Evolutionary conservation across 345 rosid genomes (phyloP), one percentile per base, ranked within the genome.

Genomic region (Salix viminalis): DNA sequence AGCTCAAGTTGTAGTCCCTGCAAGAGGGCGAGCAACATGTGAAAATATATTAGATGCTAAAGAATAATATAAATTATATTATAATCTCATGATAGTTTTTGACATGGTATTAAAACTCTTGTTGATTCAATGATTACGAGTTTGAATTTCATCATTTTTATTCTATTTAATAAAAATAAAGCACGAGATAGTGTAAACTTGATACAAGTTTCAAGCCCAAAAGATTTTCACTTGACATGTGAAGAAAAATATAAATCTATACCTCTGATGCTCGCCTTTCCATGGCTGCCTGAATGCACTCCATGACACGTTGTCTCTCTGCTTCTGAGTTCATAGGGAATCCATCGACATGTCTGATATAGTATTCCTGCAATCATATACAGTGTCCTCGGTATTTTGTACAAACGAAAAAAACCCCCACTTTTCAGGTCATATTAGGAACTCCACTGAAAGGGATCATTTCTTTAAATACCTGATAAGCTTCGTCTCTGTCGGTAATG

Each of bases 261-360:
- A 80, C 91, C 87, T 85, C 86, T 2, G 75, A 76, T 73, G 84
- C 85, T 66, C 91, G 82, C 77, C 91, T 79, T 79, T 88, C 88
- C 23, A 88, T 83, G 71, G 91, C 91, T 73, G 91, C 91, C 83
- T 88, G 87, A 70, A 88, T 88, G 75, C 91, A 87, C 16, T 80
- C 86, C 10, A 67, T 74, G 69, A 88, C 83, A 10, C 90, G 89
- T 72, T 86, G 88, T 70, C 85, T 77, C 80, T 89, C 92, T 58
- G 88, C 87, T 70, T 89, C 89, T 13, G 89, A 87, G 70, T 85
- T 78, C 68, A 85, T 79, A 1, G 88, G 89, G 76, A 86, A 82
- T 65, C 94, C 92, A 77, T 90, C 94, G 2, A 86, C 83, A 79
- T 88, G 91, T 64, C 90, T 85, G 74, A 90, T 87, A 37, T 83